A percentile compares a stretch with the other conserved stretches of the same genome.
These are phyloP conservation scores for Apiotrichum gamsii DNA, from an alignment of 1,284 basidiomycete species.

Conservation along the genomic window DNA sequence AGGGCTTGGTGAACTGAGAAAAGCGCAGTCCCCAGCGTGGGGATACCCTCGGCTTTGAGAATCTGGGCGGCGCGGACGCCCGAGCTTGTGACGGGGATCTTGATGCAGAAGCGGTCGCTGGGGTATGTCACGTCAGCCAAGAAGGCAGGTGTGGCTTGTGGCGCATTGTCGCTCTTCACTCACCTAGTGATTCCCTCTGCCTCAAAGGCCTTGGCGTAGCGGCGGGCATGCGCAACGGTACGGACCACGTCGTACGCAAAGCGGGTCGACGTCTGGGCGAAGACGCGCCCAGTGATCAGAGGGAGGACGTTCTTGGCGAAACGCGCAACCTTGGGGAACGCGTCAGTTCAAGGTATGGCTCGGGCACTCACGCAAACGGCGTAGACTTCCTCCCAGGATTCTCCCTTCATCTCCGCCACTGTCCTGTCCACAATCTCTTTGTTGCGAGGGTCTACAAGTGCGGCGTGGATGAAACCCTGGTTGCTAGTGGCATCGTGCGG, in stretches of 20 bases:
- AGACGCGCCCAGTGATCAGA: slow-evolving; percentile 18
- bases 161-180: too few relatives aligned
- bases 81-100: slow-evolving; percentile 35
- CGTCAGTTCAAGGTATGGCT: neutral
- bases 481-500: slow-evolving; percentile 37
- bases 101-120: slow-evolving; percentile 35
- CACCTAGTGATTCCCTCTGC: slow-evolving; percentile 18
- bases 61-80: slow-evolving; percentile 30
- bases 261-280: slow-evolving; percentile 16
- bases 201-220: slow-evolving; percentile 14
- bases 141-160: too few relatives aligned
- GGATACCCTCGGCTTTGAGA: slow-evolving; percentile 29
- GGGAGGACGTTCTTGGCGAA: slow-evolving; percentile 18
- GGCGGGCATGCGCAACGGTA: slow-evolving; percentile 14
- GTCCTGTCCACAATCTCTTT: slow-evolving; percentile 26
- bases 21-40: slow-evolving; percentile 34
- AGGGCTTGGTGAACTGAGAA: slow-evolving; percentile 36
- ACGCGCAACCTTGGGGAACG: slow-evolving; percentile 14
- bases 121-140: neutral
- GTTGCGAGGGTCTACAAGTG: slow-evolving; percentile 27
- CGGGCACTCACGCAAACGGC: slow-evolving; percentile 28
- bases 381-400: slow-evolving; percentile 26
- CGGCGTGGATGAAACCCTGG: slow-evolving; percentile 28
- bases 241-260: slow-evolving; percentile 15
- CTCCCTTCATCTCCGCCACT: slow-evolving; percentile 23